These are phyloP conservation scores for Teunomyces cretensis DNA, from an alignment of 805 yeast genomes.

Conservation along the genomic window DNA sequence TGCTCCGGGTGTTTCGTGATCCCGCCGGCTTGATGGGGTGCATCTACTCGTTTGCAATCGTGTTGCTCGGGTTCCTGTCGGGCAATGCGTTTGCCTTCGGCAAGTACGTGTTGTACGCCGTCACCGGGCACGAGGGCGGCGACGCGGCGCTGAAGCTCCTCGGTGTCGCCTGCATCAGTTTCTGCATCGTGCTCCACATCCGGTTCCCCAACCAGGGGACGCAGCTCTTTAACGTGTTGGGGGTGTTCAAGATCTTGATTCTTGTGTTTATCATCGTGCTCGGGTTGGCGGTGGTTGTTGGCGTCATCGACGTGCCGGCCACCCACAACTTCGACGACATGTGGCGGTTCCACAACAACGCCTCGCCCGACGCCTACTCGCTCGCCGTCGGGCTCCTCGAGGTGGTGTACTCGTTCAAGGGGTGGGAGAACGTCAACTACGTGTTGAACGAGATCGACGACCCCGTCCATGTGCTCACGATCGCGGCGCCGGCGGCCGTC, in stretches of 20 bases:
- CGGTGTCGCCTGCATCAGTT: slow-evolving; percentile 49
- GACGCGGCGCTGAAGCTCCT: slow-evolving; percentile 35
- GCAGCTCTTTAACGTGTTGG: slow-evolving; percentile 51
- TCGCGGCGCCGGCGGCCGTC: slow-evolving; percentile 63
- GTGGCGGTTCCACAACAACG: slow-evolving; percentile 25
- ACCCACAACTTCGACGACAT: slow-evolving; percentile 29
- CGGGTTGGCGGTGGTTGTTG: slow-evolving; percentile 44
- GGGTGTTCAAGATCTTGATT: slow-evolving; percentile 52
- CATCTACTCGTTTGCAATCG: slow-evolving; percentile 49
- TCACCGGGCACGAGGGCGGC: slow-evolving; percentile 26
- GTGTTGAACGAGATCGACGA: slow-evolving; percentile 58
- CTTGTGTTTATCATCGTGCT: slow-evolving; percentile 48
- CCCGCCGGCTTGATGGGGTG: slow-evolving; percentile 39
- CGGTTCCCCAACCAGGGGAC: slow-evolving; percentile 51
- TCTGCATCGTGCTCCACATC: slow-evolving; percentile 49
- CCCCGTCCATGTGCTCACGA: slow-evolving; percentile 55
- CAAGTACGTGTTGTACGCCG: slow-evolving; percentile 47
- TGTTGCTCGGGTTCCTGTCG: slow-evolving; percentile 60
- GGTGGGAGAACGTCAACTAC: slow-evolving; percentile 70
- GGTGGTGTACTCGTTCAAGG: slow-evolving; percentile 63
- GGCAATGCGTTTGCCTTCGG: slow-evolving; percentile 69
- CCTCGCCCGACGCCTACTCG: slow-evolving; percentile 43
- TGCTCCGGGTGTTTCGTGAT: slow-evolving; percentile 30
- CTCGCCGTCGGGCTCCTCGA: slow-evolving; percentile 57
- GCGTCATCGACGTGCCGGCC: slow-evolving; percentile 21